A percentile compares a stretch with the other conserved stretches of the same genome.
phyloP scores from a whole-genome alignment of 805 yeast species.

The Middelhovenomyces tepae region DNA sequence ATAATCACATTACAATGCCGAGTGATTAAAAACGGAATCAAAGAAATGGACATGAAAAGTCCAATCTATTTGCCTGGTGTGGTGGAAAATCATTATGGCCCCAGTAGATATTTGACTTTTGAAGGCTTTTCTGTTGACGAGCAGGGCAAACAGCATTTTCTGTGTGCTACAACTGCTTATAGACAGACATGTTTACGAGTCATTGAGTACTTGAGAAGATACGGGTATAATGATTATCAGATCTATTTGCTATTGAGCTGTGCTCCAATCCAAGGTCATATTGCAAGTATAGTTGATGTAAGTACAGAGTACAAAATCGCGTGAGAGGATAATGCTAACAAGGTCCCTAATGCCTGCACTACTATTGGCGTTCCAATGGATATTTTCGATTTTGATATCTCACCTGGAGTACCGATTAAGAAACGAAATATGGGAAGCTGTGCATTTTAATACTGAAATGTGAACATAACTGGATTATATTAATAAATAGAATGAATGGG shows the following conservation, averaged over 20 bases:
- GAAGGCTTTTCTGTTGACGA: constrained; percentile 48
- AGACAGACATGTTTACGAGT: constrained; percentile 42
- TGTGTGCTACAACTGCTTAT: constrained; percentile 44
- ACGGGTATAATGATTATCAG: constrained; percentile 45
- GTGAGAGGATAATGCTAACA: too few relatives aligned
- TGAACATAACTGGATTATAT: too few relatives aligned
- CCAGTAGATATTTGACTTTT: constrained; percentile 41
- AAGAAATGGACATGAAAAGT: constrained; percentile 32
- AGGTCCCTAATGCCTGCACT: constrained; percentile 46
- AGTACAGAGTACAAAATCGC: too few relatives aligned
- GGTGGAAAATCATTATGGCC: constrained; percentile 41
- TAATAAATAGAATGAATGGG: too few relatives aligned
- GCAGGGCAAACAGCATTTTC: constrained; percentile 36
- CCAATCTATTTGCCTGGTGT: constrained; percentile 44
- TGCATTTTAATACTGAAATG: too few relatives aligned
- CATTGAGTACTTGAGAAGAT: constrained; percentile 42
- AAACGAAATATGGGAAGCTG: constrained; percentile 32
- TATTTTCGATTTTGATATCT: constrained; percentile 41
- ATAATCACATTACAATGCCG: constrained; percentile 35
- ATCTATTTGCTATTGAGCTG: constrained; percentile 36
- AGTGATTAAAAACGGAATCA: constrained; percentile 37
- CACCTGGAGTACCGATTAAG: constrained; percentile 30
- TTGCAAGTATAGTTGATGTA: constrained; percentile 45
- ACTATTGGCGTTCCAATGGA: constrained; percentile 45
- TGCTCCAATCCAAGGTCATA: constrained; percentile 45